Conservation (phyloP, 768 basidiomycete species). For the Lentinula raphanica region DNA sequence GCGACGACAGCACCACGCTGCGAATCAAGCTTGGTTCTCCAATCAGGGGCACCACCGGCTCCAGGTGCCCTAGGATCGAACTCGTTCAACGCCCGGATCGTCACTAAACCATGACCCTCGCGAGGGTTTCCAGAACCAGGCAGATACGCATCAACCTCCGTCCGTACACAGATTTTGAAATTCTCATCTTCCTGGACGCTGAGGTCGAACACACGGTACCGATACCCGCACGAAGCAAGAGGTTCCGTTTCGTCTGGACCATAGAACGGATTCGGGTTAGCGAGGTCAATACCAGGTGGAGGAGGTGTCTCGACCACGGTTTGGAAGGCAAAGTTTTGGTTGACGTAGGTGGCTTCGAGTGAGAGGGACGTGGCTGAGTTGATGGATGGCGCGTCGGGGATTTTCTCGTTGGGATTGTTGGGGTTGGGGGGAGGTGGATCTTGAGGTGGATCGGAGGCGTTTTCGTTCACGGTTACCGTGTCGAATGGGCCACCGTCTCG, state of each 20-base stretch:
- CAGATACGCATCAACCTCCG: constrained; percentile 90
- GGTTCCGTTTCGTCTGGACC: constrained; percentile 90
- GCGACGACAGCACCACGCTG: constrained; percentile 97
- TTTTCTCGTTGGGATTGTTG: constrained; percentile 69
- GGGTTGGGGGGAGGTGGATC: constrained; percentile 76
- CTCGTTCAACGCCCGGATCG: constrained; percentile 94
- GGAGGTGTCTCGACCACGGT: constrained; percentile 71
- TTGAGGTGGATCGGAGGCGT: constrained; percentile 89
- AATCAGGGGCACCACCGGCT: constrained; percentile 95
- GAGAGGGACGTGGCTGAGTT: constrained; percentile 93
- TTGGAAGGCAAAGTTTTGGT: constrained; percentile 98
- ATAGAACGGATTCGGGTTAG: constrained; percentile 94
- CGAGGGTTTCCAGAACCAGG: constrained; percentile 55
- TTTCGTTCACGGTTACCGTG: constrained; percentile 97
- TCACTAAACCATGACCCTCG: constrained; percentile 75
- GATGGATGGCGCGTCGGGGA: constrained; percentile 74
- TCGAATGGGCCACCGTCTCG: constrained; percentile 96
- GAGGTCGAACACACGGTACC: constrained; percentile 93
- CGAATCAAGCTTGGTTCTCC: constrained; percentile 94
- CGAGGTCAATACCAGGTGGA: constrained; percentile 64
- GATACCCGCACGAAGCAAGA: constrained; percentile 91
- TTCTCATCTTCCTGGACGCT: constrained; percentile 89
- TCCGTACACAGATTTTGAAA: constrained; percentile 85
- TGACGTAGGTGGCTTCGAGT: constrained; percentile 97
- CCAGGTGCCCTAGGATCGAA: constrained; percentile 90